A percentile compares a stretch with the other conserved stretches of the same genome.
Evolutionary conservation across 2,329 filamentous ascomycete genomes (phyloP).

Genomic region (Pseudogymnoascus verrucosus): DNA sequence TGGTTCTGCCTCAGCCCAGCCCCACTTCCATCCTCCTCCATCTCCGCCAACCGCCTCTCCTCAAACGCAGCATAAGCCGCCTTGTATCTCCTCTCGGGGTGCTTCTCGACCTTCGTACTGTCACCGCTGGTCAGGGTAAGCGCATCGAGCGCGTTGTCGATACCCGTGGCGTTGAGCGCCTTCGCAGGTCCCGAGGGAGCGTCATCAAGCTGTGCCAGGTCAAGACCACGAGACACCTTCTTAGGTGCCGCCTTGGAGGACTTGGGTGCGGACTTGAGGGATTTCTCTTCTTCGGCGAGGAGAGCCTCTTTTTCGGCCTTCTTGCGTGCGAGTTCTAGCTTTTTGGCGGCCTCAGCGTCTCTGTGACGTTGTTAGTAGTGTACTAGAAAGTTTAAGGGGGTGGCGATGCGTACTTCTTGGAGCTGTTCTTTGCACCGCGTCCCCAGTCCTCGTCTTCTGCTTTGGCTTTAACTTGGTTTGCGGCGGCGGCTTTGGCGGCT

Average conservation of each 20-base stretch:
- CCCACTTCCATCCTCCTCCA: conserved; percentile 69
- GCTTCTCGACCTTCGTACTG: conserved; percentile 71
- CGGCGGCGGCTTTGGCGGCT: conserved; percentile 66
- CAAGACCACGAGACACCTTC: conserved; percentile 59
- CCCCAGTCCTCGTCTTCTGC: conserved; percentile 71
- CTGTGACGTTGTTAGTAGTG: conserved; percentile 37
- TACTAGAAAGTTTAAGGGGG: neutral
- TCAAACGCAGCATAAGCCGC: conserved; percentile 79
- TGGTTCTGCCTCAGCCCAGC: conserved; percentile 73
- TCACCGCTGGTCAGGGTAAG: conserved; percentile 54
- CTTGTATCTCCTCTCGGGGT: conserved; percentile 81
- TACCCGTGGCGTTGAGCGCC: conserved; percentile 72
- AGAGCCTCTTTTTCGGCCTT: conserved; percentile 88
- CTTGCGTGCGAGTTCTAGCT: conserved; percentile 72
- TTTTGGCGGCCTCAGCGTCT: conserved; percentile 77
- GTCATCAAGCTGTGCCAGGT: conserved; percentile 66
- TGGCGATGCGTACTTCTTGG: conserved; percentile 69
- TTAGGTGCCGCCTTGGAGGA: conserved; percentile 56
- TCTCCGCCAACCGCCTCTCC: conserved; percentile 72
- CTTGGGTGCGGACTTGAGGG: conserved; percentile 58
- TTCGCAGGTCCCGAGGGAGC: conserved; percentile 33
- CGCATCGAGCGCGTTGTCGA: conserved; percentile 89
- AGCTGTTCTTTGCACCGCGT: conserved; percentile 74
- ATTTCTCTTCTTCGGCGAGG: conserved; percentile 78
- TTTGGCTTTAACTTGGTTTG: conserved; percentile 56